Evolutionary conservation across 2,329 filamentous ascomycete species (phyloP).

Genomic region (Shiraia bambusicola): DNA sequence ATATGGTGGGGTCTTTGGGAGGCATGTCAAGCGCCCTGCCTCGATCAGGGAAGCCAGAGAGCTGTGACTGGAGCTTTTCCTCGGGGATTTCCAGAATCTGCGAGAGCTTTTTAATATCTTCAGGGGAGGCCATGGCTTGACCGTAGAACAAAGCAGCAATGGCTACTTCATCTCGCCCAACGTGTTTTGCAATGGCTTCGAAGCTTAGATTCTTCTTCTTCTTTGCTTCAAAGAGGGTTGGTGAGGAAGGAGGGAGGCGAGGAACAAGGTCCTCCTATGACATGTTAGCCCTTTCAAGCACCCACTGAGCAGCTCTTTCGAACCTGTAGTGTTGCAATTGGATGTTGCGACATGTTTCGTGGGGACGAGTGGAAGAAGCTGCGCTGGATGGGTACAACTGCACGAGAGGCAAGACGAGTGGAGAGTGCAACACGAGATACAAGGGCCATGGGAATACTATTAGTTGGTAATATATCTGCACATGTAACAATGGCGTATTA

Average conservation of each 20-base stretch:
- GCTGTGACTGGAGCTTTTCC: conserved; percentile 59
- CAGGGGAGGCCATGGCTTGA: conserved; percentile 70
- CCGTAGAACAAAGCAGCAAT: conserved; percentile 90
- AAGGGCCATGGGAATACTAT: conserved; percentile 24
- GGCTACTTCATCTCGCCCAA: conserved; percentile 80
- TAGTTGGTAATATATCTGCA: conserved; percentile 18
- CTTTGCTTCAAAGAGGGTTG: conserved; percentile 79
- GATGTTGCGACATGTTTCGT: conserved; percentile 38
- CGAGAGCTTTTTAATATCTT: conserved; percentile 69
- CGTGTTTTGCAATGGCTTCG: conserved; percentile 70
- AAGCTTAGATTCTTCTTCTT: conserved; percentile 74
- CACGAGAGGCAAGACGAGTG: conserved; percentile 32
- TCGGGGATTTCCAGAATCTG: conserved; percentile 63
- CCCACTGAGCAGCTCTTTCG: not conserved
- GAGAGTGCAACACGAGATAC: conserved; percentile 33
- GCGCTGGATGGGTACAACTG: conserved; percentile 29
- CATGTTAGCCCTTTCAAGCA: conserved; percentile 10
- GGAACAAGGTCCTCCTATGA: conserved; percentile 64
- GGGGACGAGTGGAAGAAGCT: conserved; percentile 28
- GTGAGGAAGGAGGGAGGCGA: conserved; percentile 69
- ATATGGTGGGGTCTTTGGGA: conserved; percentile 82
- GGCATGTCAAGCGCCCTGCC: conserved; percentile 80
- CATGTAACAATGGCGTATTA: conserved; percentile 6
- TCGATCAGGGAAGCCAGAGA: conserved; percentile 76
- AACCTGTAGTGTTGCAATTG: conserved; percentile 45